A percentile compares a stretch with the other conserved stretches of the same genome.
phyloP scores from a whole-genome alignment of 116 monocot genomes.

The Phalaenopsis hybrid region DNA sequence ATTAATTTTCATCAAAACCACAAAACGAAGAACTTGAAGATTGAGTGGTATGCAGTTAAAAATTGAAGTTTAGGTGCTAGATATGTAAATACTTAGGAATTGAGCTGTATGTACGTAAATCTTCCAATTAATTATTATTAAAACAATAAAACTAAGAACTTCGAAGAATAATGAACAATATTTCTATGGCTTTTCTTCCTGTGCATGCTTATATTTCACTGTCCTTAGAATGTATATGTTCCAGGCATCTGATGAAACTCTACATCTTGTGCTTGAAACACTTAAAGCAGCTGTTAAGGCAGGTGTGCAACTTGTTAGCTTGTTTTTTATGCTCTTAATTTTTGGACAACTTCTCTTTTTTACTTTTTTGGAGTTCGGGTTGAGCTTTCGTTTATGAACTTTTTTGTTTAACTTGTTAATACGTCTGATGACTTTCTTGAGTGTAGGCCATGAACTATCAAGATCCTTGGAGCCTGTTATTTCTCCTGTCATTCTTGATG shows the following conservation, averaged over 20 bases:
- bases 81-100: no score
- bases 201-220: not conserved
- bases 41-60: no score
- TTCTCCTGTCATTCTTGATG: constrained; percentile 79
- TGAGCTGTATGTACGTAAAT: no score
- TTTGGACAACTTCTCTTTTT: not conserved
- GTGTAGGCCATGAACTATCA: constrained; percentile 54
- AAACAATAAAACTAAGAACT: not conserved
- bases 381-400: not conserved
- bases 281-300: constrained; percentile 81
- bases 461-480: constrained; percentile 62
- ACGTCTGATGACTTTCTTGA: not conserved
- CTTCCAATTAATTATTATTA: no score
- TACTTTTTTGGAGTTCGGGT: not conserved
- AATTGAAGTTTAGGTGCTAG: no score
- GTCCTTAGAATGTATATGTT: constrained; percentile 9
- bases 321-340: not conserved
- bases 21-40: not conserved
- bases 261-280: constrained; percentile 97
- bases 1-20: no score
- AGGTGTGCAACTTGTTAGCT: constrained; percentile 33
- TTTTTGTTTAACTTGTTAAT: not conserved
- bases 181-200: not conserved
- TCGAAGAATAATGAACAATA: not conserved
- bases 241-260: constrained; percentile 94